A percentile compares a stretch with the other conserved stretches of the same genome.
Conservation (phyloP, 179 eudicot species). For the Nepenthes alata region DNA sequence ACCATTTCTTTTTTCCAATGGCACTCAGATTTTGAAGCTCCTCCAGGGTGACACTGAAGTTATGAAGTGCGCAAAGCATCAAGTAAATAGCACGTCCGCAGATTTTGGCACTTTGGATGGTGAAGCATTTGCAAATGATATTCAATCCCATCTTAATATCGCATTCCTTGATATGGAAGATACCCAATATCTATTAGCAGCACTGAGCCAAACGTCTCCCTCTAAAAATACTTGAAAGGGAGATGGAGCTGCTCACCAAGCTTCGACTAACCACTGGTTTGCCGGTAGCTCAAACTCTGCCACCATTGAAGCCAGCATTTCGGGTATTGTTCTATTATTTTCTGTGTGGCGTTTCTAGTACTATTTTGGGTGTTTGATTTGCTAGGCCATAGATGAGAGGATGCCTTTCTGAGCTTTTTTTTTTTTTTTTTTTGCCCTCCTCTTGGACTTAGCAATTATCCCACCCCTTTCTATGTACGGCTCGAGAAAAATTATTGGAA, state of each 20-base stretch:
- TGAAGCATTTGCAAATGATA: constrained; percentile 29
- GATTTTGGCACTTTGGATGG: constrained; percentile 27
- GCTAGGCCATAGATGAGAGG: constrained; percentile 27
- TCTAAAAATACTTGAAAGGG: constrained; percentile 52
- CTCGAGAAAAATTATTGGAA: too few relatives aligned
- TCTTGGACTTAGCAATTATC: constrained; percentile 8
- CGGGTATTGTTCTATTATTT: not conserved
- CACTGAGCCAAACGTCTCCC: constrained; percentile 32
- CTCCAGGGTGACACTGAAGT: constrained; percentile 36
- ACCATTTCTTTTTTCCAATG: not conserved
- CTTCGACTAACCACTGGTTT: constrained; percentile 40
- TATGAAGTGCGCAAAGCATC: constrained; percentile 33
- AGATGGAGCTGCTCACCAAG: constrained; percentile 87
- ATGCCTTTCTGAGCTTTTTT: constrained; percentile 12
- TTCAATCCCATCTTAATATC: constrained; percentile 46
- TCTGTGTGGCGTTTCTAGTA: not conserved
- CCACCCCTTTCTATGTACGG: not conserved
- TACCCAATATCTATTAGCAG: constrained; percentile 29
- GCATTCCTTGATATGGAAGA: constrained; percentile 51
- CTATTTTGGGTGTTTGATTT: not conserved
- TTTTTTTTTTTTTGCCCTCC: constrained; percentile 17
- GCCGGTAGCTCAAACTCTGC: not conserved
- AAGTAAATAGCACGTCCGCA: constrained; percentile 14
- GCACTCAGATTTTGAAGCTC: constrained; percentile 31
- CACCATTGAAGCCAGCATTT: not conserved